Evolutionary conservation across 2,329 filamentous ascomycete genomes (phyloP).

Genomic region (Paramyrothecium sp.): DNA sequence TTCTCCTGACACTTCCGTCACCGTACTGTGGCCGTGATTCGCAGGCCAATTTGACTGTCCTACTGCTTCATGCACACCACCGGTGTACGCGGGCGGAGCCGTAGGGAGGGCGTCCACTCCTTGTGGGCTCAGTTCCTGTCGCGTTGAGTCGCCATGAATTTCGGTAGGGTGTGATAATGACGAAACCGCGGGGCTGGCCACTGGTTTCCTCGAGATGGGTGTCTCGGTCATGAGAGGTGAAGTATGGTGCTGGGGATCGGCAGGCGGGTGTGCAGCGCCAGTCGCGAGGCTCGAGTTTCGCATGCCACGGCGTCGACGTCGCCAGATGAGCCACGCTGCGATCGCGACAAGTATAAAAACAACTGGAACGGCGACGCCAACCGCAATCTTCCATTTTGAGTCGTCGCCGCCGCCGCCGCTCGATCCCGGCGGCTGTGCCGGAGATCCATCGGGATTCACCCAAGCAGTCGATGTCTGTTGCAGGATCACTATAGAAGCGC

Average conservation of each 20-base stretch:
- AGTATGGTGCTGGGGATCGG: neutral
- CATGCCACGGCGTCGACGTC: neutral
- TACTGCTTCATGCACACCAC: conserved; percentile 18
- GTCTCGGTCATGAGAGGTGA: conserved; percentile 5
- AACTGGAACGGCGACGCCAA: neutral
- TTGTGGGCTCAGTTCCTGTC: conserved; percentile 13
- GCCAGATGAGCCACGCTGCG: neutral
- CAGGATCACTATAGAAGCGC: conserved; percentile 15
- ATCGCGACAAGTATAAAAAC: neutral
- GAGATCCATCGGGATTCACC: conserved; percentile 18
- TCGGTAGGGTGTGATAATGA: conserved; percentile 16
- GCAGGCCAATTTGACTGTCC: conserved; percentile 10
- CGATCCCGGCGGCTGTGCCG: conserved; percentile 9
- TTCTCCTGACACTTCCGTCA: conserved; percentile 14
- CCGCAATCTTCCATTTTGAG: neutral
- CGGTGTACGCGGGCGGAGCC: conserved; percentile 12
- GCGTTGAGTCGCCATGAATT: conserved; percentile 10
- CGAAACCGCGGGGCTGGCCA: conserved; percentile 15
- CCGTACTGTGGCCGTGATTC: conserved; percentile 13
- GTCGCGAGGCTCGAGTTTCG: neutral
- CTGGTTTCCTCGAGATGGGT: conserved; percentile 14
- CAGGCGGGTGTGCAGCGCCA: neutral
- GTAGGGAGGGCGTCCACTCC: conserved; percentile 12
- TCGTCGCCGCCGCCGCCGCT: conserved; percentile 11
- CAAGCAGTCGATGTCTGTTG: conserved; percentile 19